phyloP scores from a whole-genome alignment of 345 rosid species.

The Euphorbia pulcherrima region DNA sequence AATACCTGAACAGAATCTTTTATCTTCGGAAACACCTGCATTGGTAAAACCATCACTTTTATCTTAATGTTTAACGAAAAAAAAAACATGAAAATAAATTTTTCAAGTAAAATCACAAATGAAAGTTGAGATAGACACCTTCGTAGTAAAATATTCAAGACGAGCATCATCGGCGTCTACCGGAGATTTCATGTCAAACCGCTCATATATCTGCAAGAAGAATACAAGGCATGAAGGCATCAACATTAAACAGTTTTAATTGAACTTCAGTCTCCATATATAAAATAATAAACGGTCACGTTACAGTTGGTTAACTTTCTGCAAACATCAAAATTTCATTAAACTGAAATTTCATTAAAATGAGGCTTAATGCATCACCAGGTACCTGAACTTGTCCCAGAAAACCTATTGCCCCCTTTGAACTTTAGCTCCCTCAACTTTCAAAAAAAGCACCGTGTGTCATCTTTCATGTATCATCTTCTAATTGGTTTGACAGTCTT shows the following conservation, averaged over 20 bases:
- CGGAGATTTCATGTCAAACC: slow-evolving; percentile 58
- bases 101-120: background rate
- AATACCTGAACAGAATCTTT: slow-evolving; percentile 80
- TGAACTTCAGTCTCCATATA: background rate
- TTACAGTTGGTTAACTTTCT: background rate
- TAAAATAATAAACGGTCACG: background rate
- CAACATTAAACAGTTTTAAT: slow-evolving; percentile 2
- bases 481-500: no score
- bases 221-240: slow-evolving; percentile 21
- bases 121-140: slow-evolving; percentile 39
- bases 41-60: slow-evolving; percentile 23
- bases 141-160: slow-evolving; percentile 68
- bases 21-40: slow-evolving; percentile 90
- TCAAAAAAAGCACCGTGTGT: no score
- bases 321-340: background rate
- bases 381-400: no score
- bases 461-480: no score
- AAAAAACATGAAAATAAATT: slow-evolving; percentile 4
- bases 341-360: background rate
- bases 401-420: no score
- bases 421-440: no score
- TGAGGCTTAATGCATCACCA: no score
- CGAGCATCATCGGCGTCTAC: slow-evolving; percentile 67
- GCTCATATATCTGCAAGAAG: slow-evolving; percentile 67
- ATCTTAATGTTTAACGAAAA: slow-evolving; percentile 6